phyloP scores from a whole-genome alignment of 1,139 yeast genomes.

The Taphrina betulina region DNA sequence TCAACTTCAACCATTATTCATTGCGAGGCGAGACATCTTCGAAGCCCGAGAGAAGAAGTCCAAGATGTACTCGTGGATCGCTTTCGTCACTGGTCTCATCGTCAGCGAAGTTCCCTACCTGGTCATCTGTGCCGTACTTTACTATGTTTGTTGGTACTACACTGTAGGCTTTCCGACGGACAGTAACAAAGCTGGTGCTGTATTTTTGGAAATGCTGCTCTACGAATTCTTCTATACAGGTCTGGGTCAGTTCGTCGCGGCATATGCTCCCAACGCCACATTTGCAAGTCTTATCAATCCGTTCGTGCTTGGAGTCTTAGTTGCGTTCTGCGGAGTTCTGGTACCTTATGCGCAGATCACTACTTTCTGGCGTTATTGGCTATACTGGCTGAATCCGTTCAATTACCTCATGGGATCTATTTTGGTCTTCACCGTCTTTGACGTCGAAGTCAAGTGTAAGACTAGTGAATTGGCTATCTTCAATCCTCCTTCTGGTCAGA shows the following conservation, averaged over 20 bases:
- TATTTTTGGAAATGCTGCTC: conserved; percentile 49
- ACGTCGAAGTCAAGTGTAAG: conserved; percentile 50
- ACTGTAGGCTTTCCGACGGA: conserved; percentile 50
- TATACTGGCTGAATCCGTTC: conserved; percentile 58
- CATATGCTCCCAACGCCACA: conserved; percentile 50
- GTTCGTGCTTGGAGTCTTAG: conserved; percentile 51
- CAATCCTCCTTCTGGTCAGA: conserved; percentile 53
- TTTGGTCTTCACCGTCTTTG: conserved; percentile 51
- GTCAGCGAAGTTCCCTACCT: conserved; percentile 50
- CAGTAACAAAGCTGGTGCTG: conserved; percentile 49
- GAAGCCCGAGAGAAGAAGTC: conserved; percentile 64
- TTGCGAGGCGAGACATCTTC: conserved; percentile 52
- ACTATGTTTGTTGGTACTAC: conserved; percentile 45
- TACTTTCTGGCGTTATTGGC: conserved; percentile 56
- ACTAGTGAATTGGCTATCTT: conserved; percentile 51
- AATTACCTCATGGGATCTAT: conserved; percentile 56
- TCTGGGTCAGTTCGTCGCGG: conserved; percentile 52
- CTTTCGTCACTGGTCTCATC: conserved; percentile 48
- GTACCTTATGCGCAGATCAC: conserved; percentile 53
- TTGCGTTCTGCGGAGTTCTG: conserved; percentile 62
- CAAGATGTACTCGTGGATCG: conserved; percentile 62
- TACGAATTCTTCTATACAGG: conserved; percentile 51
- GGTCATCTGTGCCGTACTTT: conserved; percentile 43
- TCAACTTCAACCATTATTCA: conserved; percentile 54
- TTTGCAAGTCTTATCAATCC: conserved; percentile 53